Evolutionary conservation across 805 yeast genomes (phyloP).

Genomic region (Metschnikowia gruessii): DNA sequence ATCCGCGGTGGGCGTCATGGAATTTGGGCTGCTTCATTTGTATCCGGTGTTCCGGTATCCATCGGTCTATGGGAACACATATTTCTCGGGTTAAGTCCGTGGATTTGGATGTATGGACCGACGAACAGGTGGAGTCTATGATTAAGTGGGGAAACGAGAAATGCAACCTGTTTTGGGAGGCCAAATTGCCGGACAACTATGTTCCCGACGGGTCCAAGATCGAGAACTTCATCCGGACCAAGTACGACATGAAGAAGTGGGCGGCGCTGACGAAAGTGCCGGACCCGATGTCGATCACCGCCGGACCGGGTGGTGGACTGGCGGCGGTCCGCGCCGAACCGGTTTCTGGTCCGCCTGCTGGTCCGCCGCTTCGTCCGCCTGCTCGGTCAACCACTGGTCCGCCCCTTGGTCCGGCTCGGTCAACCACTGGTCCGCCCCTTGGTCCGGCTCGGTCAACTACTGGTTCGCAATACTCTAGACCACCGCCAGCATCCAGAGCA

Average conservation of each 20-base stretch:
- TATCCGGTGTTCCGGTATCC: slow-evolving; percentile 94
- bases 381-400: background rate
- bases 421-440: no score
- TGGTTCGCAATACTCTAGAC: background rate
- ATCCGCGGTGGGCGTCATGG: slow-evolving; percentile 99
- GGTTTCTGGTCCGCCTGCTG: no score
- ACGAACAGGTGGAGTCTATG: slow-evolving; percentile 81
- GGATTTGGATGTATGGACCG: slow-evolving; percentile 95
- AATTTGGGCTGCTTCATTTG: slow-evolving; percentile 89
- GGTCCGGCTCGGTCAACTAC: background rate
- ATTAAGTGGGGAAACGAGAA: slow-evolving; percentile 80
- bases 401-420: no score
- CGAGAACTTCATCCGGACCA: slow-evolving; percentile 86
- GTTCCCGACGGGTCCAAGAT: slow-evolving; percentile 81
- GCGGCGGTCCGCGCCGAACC: no score
- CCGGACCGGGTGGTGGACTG: slow-evolving; percentile 1
- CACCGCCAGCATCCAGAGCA: background rate
- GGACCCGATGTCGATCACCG: slow-evolving; percentile 48
- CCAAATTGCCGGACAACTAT: slow-evolving; percentile 63
- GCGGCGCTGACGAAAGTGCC: slow-evolving; percentile 53
- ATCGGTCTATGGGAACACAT: slow-evolving; percentile 93
- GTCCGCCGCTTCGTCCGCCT: no score
- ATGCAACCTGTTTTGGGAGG: slow-evolving; percentile 86
- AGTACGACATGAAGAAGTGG: slow-evolving; percentile 92
- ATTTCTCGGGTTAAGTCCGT: slow-evolving; percentile 90